Evolutionary conservation across 1,139 yeast species (phyloP).

Genomic region (Yamadazyma mexicana): DNA sequence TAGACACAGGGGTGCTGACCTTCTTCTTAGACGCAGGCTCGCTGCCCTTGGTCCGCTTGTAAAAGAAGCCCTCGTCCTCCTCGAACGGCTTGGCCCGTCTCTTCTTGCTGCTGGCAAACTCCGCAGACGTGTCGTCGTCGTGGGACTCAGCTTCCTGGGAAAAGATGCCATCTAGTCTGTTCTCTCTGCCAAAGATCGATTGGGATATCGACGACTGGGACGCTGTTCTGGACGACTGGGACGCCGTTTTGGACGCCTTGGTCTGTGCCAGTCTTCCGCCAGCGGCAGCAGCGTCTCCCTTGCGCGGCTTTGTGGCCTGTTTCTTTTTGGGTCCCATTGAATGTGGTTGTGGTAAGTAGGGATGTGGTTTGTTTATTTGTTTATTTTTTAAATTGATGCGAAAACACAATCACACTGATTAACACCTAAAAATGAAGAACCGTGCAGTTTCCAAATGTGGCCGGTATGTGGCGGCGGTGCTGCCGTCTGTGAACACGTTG

Average conservation of each 20-base stretch:
- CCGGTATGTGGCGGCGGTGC: conserved; percentile 8
- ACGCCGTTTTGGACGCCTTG: background rate
- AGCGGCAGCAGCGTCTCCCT: conserved; percentile 1
- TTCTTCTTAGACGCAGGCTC: conserved; percentile 11
- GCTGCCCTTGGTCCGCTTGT: conserved; percentile 29
- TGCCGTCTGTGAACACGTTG: conserved; percentile 8
- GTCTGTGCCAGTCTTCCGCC: no score
- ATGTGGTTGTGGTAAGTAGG: background rate
- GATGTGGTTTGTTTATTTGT: conserved; percentile 6
- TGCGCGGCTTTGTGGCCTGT: conserved; percentile 2
- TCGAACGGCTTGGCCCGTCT: conserved; percentile 22
- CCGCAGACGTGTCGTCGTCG: background rate
- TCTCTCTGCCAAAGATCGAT: conserved; percentile 21
- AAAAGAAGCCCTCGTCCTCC: conserved; percentile 49
- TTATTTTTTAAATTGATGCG: background rate
- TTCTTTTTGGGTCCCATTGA: conserved; percentile 17
- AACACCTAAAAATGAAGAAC: background rate
- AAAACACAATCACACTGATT: background rate
- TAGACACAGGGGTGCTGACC: conserved; percentile 28
- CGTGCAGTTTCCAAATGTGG: conserved; percentile 11
- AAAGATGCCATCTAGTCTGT: conserved; percentile 27
- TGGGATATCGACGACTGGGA: conserved; percentile 7
- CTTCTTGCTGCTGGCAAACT: conserved; percentile 1
- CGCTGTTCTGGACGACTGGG: background rate
- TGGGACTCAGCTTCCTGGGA: conserved; percentile 15